Percentiles rank a stretch among this genome's conserved stretches.
Conservation (phyloP, 2,329 filamentous ascomycete species). For the Exserohilum turcica region DNA sequence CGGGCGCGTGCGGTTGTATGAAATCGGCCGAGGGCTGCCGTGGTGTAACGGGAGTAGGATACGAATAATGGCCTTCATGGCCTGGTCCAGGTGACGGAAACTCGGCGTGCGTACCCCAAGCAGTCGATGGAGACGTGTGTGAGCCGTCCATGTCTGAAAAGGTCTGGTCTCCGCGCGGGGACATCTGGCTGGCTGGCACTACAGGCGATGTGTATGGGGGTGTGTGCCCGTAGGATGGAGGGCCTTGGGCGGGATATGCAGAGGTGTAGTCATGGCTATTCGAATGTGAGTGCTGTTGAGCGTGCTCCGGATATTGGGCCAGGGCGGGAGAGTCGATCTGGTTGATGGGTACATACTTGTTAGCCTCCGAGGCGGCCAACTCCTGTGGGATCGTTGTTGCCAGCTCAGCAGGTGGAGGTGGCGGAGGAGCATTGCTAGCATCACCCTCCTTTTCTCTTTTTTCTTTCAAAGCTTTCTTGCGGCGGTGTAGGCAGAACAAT, state of each 20-base stretch:
- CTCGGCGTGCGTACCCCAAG: slow-evolving; percentile 30
- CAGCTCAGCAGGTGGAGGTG: slow-evolving; percentile 40
- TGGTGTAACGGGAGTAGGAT: slow-evolving; percentile 30
- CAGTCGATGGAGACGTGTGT: slow-evolving; percentile 22
- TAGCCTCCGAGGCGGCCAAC: slow-evolving; percentile 28
- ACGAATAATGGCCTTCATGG: slow-evolving; percentile 31
- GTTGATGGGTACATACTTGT: slow-evolving; percentile 38
- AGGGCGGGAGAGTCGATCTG: slow-evolving; percentile 23
- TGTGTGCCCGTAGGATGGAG: slow-evolving; percentile 19
- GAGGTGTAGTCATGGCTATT: slow-evolving; percentile 27
- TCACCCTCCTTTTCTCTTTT: slow-evolving; percentile 8
- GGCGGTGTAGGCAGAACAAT: slow-evolving; percentile 45
- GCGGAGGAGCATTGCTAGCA: background rate
- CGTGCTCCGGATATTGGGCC: slow-evolving; percentile 17
- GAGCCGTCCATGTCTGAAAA: slow-evolving; percentile 16
- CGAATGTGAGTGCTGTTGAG: slow-evolving; percentile 28
- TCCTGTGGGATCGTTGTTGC: slow-evolving; percentile 39
- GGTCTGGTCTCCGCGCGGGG: slow-evolving; percentile 19
- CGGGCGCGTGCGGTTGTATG: slow-evolving; percentile 25
- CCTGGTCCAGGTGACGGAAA: slow-evolving; percentile 20
- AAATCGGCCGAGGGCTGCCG: slow-evolving; percentile 14
- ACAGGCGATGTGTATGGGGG: slow-evolving; percentile 20
- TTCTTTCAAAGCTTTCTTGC: slow-evolving; percentile 40
- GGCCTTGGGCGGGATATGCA: slow-evolving; percentile 23
- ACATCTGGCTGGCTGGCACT: slow-evolving; percentile 8